Conservation (phyloP, 2,329 filamentous ascomycete species). For the Aspergillus floridensis region DNA sequence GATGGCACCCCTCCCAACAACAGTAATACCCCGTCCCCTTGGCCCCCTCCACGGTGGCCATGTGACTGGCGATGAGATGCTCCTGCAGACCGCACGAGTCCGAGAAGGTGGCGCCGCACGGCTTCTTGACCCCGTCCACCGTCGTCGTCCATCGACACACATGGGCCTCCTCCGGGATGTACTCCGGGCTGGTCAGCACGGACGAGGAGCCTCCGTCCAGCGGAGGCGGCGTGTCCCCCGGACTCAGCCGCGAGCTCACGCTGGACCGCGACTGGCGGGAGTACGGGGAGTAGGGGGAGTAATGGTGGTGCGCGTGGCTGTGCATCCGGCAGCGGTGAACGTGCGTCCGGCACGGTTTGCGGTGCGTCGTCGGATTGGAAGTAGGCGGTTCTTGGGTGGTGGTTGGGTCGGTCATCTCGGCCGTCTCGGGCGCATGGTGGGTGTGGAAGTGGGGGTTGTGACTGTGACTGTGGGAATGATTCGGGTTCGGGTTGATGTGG, state of each 20-base stretch:
- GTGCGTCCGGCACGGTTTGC: slow-evolving; percentile 32
- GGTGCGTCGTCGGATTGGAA: not conserved
- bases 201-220: slow-evolving; percentile 36
- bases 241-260: slow-evolving; percentile 38
- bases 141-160: slow-evolving; percentile 39
- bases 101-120: slow-evolving; percentile 38
- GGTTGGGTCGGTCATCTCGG: not conserved
- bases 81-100: slow-evolving; percentile 40
- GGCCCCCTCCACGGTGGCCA: slow-evolving; percentile 36
- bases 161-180: slow-evolving; percentile 35
- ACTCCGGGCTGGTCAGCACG: slow-evolving; percentile 37
- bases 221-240: slow-evolving; percentile 37
- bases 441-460: slow-evolving; percentile 8
- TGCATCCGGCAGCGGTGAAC: slow-evolving; percentile 33
- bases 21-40: slow-evolving; percentile 46
- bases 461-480: slow-evolving; percentile 24
- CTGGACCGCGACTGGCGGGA: slow-evolving; percentile 38
- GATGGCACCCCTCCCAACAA: slow-evolving; percentile 44
- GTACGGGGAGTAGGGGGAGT: slow-evolving; percentile 35
- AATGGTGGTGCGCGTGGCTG: slow-evolving; percentile 34
- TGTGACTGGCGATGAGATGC: slow-evolving; percentile 38
- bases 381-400: not conserved
- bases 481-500: slow-evolving; percentile 31
- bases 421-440: not conserved
- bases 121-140: slow-evolving; percentile 25